A percentile compares a stretch with the other conserved stretches of the same genome.
These are phyloP conservation scores for Conticribra weissflogii DNA, from an alignment of 108 stramenopile genomes.

Conservation along the genomic window DNA sequence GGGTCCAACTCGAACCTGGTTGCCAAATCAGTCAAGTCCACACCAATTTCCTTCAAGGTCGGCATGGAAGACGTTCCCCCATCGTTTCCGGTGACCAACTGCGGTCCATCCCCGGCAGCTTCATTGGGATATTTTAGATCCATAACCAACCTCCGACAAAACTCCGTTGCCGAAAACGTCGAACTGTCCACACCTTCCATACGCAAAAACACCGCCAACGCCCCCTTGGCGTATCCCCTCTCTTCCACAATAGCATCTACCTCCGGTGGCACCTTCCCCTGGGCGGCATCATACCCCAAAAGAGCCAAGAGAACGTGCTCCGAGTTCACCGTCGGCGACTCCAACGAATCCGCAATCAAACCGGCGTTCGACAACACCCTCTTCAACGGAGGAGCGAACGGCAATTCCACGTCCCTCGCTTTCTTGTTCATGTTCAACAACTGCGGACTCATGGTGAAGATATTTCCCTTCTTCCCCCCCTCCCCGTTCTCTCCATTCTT, in stretches of 20 bases:
- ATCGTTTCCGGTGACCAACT: constrained; percentile 60
- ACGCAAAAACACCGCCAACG: constrained; percentile 60
- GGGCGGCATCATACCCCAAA: constrained; percentile 56
- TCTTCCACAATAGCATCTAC: constrained; percentile 39
- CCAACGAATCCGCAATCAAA: constrained; percentile 63
- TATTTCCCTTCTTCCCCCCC: constrained; percentile 13
- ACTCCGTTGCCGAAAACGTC: constrained; percentile 55
- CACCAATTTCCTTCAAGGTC: constrained; percentile 67
- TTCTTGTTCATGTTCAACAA: constrained; percentile 52
- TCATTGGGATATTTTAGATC: constrained; percentile 55
- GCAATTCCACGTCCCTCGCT: constrained; percentile 58
- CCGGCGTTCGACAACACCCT: constrained; percentile 54
- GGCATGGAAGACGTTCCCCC: constrained; percentile 48
- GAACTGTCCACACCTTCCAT: constrained; percentile 60
- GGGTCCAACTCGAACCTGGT: constrained; percentile 67
- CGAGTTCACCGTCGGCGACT: constrained; percentile 49
- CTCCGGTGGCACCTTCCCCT: constrained; percentile 38
- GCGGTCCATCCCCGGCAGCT: constrained; percentile 27
- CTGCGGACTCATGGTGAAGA: constrained; percentile 36
- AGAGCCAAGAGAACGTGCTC: constrained; percentile 77
- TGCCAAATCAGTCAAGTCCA: constrained; percentile 73
- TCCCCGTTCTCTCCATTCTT: constrained; percentile 27
- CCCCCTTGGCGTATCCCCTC: constrained; percentile 49
- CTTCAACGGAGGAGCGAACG: constrained; percentile 67
- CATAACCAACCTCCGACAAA: constrained; percentile 67